Conservation (phyloP, 306 rosid genomes). For the Malus fusca region DNA sequence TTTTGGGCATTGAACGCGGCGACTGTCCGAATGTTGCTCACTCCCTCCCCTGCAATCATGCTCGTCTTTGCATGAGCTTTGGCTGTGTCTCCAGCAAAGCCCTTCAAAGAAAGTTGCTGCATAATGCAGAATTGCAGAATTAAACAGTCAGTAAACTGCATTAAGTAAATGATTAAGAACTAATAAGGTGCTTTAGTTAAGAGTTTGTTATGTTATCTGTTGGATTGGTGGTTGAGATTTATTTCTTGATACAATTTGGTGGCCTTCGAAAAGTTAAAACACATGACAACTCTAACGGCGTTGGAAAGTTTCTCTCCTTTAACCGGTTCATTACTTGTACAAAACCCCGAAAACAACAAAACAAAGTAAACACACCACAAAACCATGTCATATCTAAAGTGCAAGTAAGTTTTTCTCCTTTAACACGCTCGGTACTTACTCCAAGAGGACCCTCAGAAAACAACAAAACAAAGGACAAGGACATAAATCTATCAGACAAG, state of each 20-base stretch:
- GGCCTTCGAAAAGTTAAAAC: neutral
- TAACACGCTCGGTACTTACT: neutral
- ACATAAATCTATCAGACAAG: conserved; percentile 23
- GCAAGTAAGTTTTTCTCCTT: no score
- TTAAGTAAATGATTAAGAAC: neutral
- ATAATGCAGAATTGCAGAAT: conserved; percentile 7
- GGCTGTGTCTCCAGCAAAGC: conserved; percentile 99
- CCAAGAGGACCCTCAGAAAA: conserved; percentile 20
- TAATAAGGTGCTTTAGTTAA: neutral
- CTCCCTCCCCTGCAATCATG: conserved; percentile 99
- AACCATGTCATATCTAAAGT: no score
- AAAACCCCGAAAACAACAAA: neutral
- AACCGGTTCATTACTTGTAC: neutral
- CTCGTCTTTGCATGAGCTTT: conserved; percentile 98
- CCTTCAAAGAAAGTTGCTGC: conserved; percentile 94
- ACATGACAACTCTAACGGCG: no score
- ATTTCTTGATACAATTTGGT: conserved; percentile 3
- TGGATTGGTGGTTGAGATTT: neutral
- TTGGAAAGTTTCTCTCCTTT: neutral
- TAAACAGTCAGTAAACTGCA: conserved; percentile 14
- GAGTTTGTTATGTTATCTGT: neutral
- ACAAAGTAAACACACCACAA: no score
- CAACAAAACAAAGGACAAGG: conserved; percentile 21
- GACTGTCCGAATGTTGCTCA: conserved; percentile 92
- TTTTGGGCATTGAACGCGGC: conserved; percentile 95